Percentiles rank a stretch among this genome's conserved stretches.
These are phyloP conservation scores for Lactarius evosmus DNA, from an alignment of 768 basidiomycete genomes.

Conservation along the genomic window DNA sequence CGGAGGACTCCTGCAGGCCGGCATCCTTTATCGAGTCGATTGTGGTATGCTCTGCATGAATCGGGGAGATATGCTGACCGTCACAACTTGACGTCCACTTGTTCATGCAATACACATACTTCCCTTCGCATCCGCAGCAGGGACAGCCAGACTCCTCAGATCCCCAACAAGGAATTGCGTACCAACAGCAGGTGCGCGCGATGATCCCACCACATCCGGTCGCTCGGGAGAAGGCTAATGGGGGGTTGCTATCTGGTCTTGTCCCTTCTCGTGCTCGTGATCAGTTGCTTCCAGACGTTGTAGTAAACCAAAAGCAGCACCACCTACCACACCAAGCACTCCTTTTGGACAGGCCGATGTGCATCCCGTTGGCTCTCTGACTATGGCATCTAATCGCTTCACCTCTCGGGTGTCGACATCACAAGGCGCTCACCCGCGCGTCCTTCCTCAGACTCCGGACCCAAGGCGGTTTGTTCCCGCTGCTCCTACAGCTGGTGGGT, in stretches of 20 bases:
- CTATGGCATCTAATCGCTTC: constrained; percentile 7
- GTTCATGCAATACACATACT: constrained; percentile 66
- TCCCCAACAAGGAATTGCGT: constrained; percentile 29
- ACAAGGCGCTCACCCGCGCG: constrained; percentile 4
- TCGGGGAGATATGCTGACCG: not conserved
- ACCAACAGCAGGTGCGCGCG: constrained; percentile 27
- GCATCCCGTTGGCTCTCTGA: not conserved
- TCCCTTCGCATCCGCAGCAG: constrained; percentile 45
- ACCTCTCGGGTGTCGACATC: constrained; percentile 23
- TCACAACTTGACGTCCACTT: not conserved
- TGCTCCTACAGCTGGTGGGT: constrained; percentile 8
- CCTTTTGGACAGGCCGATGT: constrained; percentile 1
- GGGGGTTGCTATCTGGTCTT: not conserved
- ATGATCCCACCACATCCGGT: constrained; percentile 35
- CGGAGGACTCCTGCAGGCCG: constrained; percentile 27
- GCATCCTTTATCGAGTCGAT: constrained; percentile 50
- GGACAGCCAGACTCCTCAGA: constrained; percentile 36
- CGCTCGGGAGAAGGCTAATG: constrained; percentile 23
- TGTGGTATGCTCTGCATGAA: constrained; percentile 42
- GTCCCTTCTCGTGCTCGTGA: constrained; percentile 1
- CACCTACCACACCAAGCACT: constrained; percentile 1
- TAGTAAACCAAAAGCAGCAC: not conserved
- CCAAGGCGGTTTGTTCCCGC: constrained; percentile 26
- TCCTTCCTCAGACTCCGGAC: constrained; percentile 28
- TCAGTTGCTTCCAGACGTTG: constrained; percentile 3